Percentiles rank a stretch among this genome's conserved stretches.
Conservation (phyloP, 345 rosid genomes). For the Eutrema yunnanense region DNA sequence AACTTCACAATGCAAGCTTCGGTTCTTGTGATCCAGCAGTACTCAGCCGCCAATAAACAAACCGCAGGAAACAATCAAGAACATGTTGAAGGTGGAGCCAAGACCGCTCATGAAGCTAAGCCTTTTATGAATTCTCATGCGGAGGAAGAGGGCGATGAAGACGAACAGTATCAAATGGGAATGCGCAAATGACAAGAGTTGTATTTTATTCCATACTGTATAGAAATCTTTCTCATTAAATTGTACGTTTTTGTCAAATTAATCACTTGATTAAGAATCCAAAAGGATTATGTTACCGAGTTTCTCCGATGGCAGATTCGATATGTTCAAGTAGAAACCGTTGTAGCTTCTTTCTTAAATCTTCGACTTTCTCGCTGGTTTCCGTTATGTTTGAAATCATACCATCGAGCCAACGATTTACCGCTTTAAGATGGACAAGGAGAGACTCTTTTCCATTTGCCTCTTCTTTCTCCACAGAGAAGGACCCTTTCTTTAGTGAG, state of each 20-base stretch:
- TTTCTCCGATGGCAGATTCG: conserved; percentile 24
- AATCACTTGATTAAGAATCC: background rate
- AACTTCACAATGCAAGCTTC: conserved; percentile 44
- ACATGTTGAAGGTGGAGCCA: background rate
- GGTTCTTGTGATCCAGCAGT: conserved; percentile 58
- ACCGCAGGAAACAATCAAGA: background rate
- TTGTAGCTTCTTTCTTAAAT: conserved; percentile 39
- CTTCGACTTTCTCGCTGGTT: conserved; percentile 29
- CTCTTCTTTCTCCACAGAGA: conserved; percentile 19
- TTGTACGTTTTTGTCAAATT: background rate
- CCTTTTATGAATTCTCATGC: background rate
- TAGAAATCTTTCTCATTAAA: background rate
- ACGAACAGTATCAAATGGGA: background rate
- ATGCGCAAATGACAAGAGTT: conserved; percentile 7
- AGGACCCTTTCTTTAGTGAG: conserved; percentile 29
- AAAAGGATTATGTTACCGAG: conserved; percentile 10
- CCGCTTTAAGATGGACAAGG: conserved; percentile 35
- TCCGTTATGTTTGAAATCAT: conserved; percentile 16
- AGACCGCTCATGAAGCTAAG: background rate
- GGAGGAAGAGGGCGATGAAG: conserved; percentile 19
- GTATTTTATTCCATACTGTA: background rate
- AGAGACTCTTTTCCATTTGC: conserved; percentile 28
- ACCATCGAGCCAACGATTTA: conserved; percentile 42
- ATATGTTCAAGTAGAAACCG: conserved; percentile 35
- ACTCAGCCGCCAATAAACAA: conserved; percentile 3